Percentiles rank a stretch among this genome's conserved stretches.
Evolutionary conservation across 768 basidiomycete genomes (phyloP).

Genomic region (Termitomyces sp.): DNA sequence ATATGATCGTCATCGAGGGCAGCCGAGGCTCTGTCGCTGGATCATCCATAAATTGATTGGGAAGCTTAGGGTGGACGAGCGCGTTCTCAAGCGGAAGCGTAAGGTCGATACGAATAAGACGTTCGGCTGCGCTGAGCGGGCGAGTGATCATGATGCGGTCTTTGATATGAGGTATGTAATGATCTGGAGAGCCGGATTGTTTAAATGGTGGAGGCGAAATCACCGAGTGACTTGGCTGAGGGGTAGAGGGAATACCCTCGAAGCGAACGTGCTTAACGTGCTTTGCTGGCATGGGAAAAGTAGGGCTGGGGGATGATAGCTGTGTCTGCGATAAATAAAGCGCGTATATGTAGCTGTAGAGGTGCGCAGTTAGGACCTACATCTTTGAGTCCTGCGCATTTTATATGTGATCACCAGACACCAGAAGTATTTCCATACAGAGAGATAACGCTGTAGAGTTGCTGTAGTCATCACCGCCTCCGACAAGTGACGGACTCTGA

Average conservation of each 20-base stretch:
- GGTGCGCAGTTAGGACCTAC: background rate
- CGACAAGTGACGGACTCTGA: conserved; percentile 11
- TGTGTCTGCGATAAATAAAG: background rate
- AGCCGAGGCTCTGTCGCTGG: conserved; percentile 33
- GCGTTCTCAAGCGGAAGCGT: conserved; percentile 9
- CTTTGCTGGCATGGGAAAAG: conserved; percentile 25
- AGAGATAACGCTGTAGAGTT: conserved; percentile 6
- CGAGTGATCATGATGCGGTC: conserved; percentile 14
- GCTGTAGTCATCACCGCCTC: conserved; percentile 14
- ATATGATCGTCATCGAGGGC: conserved; percentile 27
- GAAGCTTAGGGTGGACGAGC: conserved; percentile 5
- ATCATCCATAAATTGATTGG: conserved; percentile 24
- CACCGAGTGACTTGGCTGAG: conserved; percentile 10
- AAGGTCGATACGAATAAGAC: conserved; percentile 12
- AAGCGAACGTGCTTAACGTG: conserved; percentile 27
- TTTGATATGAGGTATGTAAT: conserved; percentile 10
- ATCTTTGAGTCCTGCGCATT: background rate
- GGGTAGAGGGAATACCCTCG: conserved; percentile 16
- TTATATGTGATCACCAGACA: conserved; percentile 3
- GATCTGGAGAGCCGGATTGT: conserved; percentile 12
- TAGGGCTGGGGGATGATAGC: background rate
- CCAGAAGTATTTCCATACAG: conserved; percentile 3
- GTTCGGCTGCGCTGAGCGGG: conserved; percentile 6
- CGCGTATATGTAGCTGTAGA: background rate
- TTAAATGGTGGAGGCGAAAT: conserved; percentile 15